Conservation (phyloP, 306 rosid genomes). For the Acacia melanoxylon region DNA sequence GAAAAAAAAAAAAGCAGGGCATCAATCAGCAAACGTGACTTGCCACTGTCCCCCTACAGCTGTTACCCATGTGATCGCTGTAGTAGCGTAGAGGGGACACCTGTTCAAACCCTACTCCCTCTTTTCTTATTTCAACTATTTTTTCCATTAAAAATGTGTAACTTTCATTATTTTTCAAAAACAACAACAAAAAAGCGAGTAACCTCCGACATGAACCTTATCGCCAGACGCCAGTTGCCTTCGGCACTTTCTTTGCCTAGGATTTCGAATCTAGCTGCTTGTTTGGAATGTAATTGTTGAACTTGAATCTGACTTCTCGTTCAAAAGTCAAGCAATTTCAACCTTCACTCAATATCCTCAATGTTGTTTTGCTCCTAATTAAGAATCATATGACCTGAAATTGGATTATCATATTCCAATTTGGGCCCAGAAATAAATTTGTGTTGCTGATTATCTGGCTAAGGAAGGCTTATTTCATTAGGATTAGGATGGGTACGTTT, state of each 20-base stretch:
- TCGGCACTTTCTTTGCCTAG: background rate
- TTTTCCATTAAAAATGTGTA: background rate
- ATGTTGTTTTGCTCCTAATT: background rate
- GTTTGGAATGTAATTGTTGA: too few relatives aligned
- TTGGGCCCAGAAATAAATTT: background rate
- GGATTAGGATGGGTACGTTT: background rate
- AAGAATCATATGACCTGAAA: background rate
- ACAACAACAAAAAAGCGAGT: too few relatives aligned
- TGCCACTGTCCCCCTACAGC: conserved; percentile 1
- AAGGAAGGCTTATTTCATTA: background rate
- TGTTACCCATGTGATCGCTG: conserved; percentile 14
- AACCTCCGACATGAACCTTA: background rate
- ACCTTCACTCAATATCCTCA: background rate
- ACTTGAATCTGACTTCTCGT: too few relatives aligned
- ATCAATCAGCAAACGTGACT: conserved; percentile 19
- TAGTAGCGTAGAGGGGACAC: background rate
- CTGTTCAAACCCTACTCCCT: background rate
- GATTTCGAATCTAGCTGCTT: too few relatives aligned
- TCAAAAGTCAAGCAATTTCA: background rate
- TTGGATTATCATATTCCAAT: background rate
- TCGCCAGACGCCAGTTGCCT: background rate
- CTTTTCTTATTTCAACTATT: background rate
- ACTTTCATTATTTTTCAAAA: too few relatives aligned
- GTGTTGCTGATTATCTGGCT: background rate
- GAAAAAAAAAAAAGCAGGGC: too few relatives aligned